Evolutionary conservation across 768 basidiomycete species (phyloP), one percentile per base, ranked within the genome.

Genomic region (Lactarius trivialis): DNA sequence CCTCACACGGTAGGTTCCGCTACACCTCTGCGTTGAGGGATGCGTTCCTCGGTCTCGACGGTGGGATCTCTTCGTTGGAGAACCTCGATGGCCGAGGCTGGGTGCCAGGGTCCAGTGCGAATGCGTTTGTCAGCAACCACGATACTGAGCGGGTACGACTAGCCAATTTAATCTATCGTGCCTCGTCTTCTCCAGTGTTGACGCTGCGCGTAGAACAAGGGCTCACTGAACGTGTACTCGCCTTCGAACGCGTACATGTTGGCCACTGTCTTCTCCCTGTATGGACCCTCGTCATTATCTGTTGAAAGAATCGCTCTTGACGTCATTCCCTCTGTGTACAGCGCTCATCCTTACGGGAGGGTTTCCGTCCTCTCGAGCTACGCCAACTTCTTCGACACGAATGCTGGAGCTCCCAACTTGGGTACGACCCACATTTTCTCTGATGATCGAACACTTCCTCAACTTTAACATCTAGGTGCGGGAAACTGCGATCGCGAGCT

Each of bases 111-210:
- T 73, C 70, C 0, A 64, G 68, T 17, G 85, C 86, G 0, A 88
- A 88, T 65, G 80, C 84, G 7, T 88, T 88, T 61, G 85, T 88
- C 5, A 75, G 81, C 0, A 86, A 88, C 67, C 86, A 88, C 60
- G 87, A 88, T 65, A 88, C 86, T 1, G 87, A 88, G 70, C 73
- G 86, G 43, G 76, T 76, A 61, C 58, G 75, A 65, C 8, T 21
- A 34, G 24, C 12, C 21, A 4, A 37, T 45, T 8, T 11, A 1
- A 28, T 39, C 14, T 19, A 12, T 32, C 52, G 8, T 7, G 7
- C 17, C 21, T 19, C 34, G 26, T 37, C 32, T 34, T 17, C 15
- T 45, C 21, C 1, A 21, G 21, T 11, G n/a, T 58, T 52, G 30
- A 41, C 24, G 56, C 7, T 7, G 2, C 17, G 11, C 49, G 3